phyloP scores from a whole-genome alignment of 768 basidiomycete genomes.

The Phlebiopsis gigantea region DNA sequence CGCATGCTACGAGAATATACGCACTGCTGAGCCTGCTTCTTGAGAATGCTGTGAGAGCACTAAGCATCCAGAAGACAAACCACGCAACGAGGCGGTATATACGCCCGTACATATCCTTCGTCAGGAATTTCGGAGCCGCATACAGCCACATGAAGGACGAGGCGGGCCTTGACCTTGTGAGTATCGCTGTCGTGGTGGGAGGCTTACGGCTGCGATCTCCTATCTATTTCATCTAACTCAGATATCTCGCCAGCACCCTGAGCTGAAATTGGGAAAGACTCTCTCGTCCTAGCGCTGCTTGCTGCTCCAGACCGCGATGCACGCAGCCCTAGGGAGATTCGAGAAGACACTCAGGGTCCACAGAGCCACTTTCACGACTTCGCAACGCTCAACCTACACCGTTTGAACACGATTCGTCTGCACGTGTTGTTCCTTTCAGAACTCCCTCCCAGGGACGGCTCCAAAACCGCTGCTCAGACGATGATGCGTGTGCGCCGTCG shows the following conservation, averaged over 20 bases:
- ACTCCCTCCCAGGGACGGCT: conserved; percentile 1
- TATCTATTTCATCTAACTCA: background rate
- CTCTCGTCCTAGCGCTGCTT: background rate
- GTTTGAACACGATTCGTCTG: background rate
- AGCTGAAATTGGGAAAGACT: background rate
- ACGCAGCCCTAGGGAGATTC: background rate
- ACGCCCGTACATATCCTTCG: no score
- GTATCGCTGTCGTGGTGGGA: background rate
- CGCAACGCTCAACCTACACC: background rate
- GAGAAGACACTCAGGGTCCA: background rate
- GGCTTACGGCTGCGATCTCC: background rate
- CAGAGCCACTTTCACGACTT: background rate
- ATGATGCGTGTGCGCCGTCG: background rate
- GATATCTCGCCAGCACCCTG: background rate
- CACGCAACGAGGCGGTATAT: no score
- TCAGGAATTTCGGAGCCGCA: no score
- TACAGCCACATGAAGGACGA: background rate
- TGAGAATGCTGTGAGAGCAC: no score
- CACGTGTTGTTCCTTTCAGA: background rate
- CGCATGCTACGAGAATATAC: no score
- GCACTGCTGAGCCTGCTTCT: no score
- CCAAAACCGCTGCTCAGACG: background rate
- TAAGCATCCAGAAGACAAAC: no score
- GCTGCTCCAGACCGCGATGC: background rate
- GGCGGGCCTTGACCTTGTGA: background rate